These are phyloP conservation scores for Zostera marina DNA, from an alignment of 116 monocot species.

Conservation along the genomic window DNA sequence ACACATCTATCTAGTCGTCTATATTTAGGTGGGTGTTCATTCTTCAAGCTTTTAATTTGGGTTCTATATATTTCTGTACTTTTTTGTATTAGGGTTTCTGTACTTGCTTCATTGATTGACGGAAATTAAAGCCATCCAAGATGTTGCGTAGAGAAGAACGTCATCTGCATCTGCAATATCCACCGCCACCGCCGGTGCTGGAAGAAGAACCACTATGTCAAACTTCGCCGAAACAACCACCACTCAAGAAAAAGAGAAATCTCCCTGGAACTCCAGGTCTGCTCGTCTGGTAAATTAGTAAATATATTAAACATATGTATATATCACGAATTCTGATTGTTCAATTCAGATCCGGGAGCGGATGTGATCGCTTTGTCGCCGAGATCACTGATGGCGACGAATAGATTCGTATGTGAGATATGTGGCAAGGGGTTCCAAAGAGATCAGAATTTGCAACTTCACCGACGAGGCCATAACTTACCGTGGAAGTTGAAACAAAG, in stretches of 20 bases:
- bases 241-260: constrained; percentile 24
- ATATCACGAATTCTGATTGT: neutral
- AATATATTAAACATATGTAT: too few species aligned
- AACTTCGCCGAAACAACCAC: neutral
- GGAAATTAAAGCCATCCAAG: neutral
- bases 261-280: constrained; percentile 44
- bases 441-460: constrained; percentile 54
- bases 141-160: constrained; percentile 4
- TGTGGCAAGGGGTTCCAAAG: constrained; percentile 56
- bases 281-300: too few species aligned
- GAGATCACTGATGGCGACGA: constrained; percentile 51
- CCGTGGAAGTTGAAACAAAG: constrained; percentile 53
- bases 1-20: neutral
- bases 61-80: too few species aligned
- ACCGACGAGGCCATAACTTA: constrained; percentile 54
- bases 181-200: neutral
- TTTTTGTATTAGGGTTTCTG: too few species aligned
- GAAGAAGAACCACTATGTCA: neutral
- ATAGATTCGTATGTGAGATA: constrained; percentile 51
- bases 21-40: neutral
- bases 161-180: constrained; percentile 12
- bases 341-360: constrained; percentile 29
- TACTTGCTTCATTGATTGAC: too few species aligned
- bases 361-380: constrained; percentile 51
- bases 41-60: neutral